These are phyloP conservation scores for Globisporangium nagaii DNA, from an alignment of 352 stramenopile species.

Conservation along the genomic window DNA sequence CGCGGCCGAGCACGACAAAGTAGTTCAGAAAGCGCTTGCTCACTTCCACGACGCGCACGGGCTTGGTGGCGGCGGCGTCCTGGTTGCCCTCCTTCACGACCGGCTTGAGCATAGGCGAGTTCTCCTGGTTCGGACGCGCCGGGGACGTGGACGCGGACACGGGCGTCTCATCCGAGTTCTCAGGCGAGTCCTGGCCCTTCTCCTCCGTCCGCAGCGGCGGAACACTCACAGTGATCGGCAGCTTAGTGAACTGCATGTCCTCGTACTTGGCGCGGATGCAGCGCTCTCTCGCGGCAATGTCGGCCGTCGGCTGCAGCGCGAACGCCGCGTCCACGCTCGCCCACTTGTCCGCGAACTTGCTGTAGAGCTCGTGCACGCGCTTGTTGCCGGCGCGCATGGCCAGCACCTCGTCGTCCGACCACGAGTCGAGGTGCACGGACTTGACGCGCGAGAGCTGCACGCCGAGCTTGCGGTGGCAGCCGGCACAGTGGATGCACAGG, in stretches of 20 bases:
- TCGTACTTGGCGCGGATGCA: conserved; percentile 73
- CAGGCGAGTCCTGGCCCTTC: conserved; percentile 50
- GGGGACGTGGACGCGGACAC: conserved; percentile 8
- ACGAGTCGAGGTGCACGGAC: conserved; percentile 73
- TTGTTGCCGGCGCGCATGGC: conserved; percentile 78
- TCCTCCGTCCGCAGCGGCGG: conserved; percentile 18
- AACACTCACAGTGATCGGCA: conserved; percentile 15
- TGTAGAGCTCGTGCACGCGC: conserved; percentile 47
- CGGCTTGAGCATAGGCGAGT: conserved; percentile 15
- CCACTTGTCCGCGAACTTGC: conserved; percentile 55
- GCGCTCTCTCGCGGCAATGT: conserved; percentile 33
- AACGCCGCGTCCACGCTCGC: conserved; percentile 29
- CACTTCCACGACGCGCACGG: conserved; percentile 63
- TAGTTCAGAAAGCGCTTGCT: conserved; percentile 81
- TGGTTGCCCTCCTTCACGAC: conserved; percentile 20
- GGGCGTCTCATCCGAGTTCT: conserved; percentile 33
- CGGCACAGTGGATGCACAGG: conserved; percentile 94
- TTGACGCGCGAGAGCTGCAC: conserved; percentile 91
- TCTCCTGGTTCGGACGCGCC: conserved; percentile 26
- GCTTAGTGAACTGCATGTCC: conserved; percentile 52
- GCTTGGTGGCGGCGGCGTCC: conserved; percentile 23
- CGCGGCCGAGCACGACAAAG: conserved; percentile 74
- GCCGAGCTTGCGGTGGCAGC: conserved; percentile 92
- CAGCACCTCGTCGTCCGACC: conserved; percentile 62
- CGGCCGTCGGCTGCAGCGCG: conserved; percentile 33